These are phyloP conservation scores for Heracleum sosnowskyi DNA, from an alignment of 129 eudicot species.

Conservation along the genomic window DNA sequence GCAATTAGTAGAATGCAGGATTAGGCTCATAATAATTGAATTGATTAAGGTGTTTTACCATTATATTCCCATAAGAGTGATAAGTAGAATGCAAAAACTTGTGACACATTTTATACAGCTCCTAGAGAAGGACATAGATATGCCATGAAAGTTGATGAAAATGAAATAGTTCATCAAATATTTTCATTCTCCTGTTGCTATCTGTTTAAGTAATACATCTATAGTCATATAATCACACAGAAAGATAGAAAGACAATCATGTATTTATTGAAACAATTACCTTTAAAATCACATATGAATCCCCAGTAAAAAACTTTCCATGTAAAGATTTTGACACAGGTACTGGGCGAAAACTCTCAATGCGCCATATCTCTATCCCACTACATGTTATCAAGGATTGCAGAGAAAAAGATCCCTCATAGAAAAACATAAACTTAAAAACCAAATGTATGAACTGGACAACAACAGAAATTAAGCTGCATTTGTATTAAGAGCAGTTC, in stretches of 20 bases:
- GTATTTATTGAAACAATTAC: constrained; percentile 26
- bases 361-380: constrained; percentile 95
- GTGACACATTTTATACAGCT: neutral
- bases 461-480: neutral
- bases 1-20: constrained; percentile 27
- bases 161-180: neutral
- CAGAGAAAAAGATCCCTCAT: constrained; percentile 8
- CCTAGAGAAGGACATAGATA: neutral
- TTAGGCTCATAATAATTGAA: neutral
- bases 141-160: neutral
- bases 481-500: neutral
- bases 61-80: neutral
- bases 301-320: constrained; percentile 91
- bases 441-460: constrained; percentile 5
- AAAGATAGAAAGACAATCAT: neutral
- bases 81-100: neutral
- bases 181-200: neutral
- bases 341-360: constrained; percentile 81
- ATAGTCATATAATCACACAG: neutral
- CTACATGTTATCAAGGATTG: constrained; percentile 54
- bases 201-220: neutral
- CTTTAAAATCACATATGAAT: constrained; percentile 87
- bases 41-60: neutral
- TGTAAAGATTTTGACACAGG: constrained; percentile 55
- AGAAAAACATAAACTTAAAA: constrained; percentile 9